Conservation (phyloP, 257 asterid species). For the Solanum ossicruentum region DNA sequence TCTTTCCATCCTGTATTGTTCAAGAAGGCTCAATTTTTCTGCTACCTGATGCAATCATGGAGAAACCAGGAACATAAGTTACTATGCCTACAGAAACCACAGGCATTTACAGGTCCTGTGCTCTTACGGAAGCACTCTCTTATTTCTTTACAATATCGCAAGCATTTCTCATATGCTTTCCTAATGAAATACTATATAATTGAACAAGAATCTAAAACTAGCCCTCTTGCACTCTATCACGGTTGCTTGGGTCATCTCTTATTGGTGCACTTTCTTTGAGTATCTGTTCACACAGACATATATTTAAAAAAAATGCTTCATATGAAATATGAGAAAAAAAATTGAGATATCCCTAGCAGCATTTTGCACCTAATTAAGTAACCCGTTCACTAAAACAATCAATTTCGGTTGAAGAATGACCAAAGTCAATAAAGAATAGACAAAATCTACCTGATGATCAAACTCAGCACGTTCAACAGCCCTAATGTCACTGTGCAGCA, state of each 20-base stretch:
- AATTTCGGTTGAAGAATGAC: not conserved
- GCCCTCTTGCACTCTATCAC: not conserved
- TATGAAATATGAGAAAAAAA: not conserved
- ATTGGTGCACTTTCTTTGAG: not conserved
- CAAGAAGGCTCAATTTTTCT: slow-evolving; percentile 50
- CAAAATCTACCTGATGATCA: slow-evolving; percentile 53
- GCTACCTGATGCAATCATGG: slow-evolving; percentile 36
- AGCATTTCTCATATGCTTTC: not conserved
- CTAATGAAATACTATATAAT: not conserved
- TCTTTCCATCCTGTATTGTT: slow-evolving; percentile 64
- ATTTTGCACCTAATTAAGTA: not conserved
- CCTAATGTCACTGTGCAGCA: slow-evolving; percentile 64
- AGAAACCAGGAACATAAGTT: not conserved
- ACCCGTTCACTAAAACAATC: not conserved
- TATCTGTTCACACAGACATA: not conserved
- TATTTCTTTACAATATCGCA: not conserved
- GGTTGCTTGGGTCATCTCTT: not conserved
- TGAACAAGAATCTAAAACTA: not conserved
- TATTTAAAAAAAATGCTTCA: too few relatives aligned
- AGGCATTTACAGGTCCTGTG: not conserved
- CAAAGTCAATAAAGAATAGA: not conserved
- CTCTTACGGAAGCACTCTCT: not conserved
- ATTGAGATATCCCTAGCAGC: not conserved
- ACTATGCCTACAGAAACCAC: not conserved
- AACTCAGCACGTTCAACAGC: slow-evolving; percentile 86